Conservation (phyloP, 768 basidiomycete genomes). For the Phallus indusiatus region DNA sequence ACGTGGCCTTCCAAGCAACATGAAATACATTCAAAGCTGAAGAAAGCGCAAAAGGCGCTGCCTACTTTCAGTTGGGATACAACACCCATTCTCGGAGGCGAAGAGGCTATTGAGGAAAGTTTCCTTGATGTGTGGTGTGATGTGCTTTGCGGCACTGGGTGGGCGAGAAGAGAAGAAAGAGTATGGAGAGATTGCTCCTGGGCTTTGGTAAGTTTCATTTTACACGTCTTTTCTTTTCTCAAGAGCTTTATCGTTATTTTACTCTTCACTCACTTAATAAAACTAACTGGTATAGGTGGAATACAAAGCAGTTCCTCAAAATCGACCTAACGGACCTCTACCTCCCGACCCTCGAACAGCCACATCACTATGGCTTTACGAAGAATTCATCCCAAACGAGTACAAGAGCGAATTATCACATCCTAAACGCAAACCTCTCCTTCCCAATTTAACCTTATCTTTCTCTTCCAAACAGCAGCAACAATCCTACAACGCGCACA, state of each 20-base stretch:
- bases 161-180: conserved; percentile 73
- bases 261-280: background rate
- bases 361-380: conserved; percentile 69
- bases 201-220: conserved; percentile 59
- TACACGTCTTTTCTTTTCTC: background rate
- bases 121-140: conserved; percentile 86
- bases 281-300: conserved; percentile 49
- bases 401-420: conserved; percentile 68
- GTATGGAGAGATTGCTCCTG: conserved; percentile 84
- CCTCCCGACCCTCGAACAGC: conserved; percentile 62
- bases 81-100: conserved; percentile 55
- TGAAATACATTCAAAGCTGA: conserved; percentile 68
- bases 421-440: conserved; percentile 27
- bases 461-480: conserved; percentile 27
- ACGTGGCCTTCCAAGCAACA: conserved; percentile 68
- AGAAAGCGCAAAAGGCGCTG: conserved; percentile 72
- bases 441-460: conserved; percentile 49
- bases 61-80: conserved; percentile 93
- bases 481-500: background rate
- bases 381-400: conserved; percentile 89
- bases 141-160: conserved; percentile 63
- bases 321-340: conserved; percentile 1
- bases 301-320: conserved; percentile 63
- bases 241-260: background rate
- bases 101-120: conserved; percentile 81